Conservation (phyloP, 805 yeast genomes). For the Naumovozyma castellii region DNA sequence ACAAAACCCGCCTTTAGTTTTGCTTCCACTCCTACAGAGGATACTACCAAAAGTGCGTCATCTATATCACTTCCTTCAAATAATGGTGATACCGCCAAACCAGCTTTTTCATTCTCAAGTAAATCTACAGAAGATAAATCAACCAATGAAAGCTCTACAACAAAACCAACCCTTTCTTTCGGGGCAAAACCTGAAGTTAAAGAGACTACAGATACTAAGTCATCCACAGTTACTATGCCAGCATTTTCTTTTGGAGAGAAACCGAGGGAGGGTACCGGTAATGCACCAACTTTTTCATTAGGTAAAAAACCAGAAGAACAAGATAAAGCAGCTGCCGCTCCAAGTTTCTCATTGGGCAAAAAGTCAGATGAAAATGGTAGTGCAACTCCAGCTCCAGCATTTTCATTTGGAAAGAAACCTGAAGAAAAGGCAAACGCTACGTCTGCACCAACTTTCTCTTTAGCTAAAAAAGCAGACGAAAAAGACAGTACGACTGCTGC, state of each 20-base stretch:
- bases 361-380: constrained; percentile 2
- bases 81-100: no score
- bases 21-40: no score
- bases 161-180: no score
- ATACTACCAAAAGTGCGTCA: no score
- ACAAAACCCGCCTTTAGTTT: no score
- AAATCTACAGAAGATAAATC: no score
- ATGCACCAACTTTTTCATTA: constrained; percentile 12
- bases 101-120: no score
- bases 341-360: constrained; percentile 6
- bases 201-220: constrained; percentile 7
- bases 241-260: constrained; percentile 12
- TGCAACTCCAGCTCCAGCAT: constrained; percentile 8
- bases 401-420: constrained; percentile 12
- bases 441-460: constrained; percentile 7
- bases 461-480: constrained; percentile 1
- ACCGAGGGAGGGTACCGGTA: constrained; percentile 2
- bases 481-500: constrained; percentile 8
- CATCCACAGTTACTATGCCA: constrained; percentile 14
- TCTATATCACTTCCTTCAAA: no score
- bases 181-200: constrained; percentile 4
- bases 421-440: constrained; percentile 2
- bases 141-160: no score
- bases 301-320: constrained; percentile 12
- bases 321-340: constrained; percentile 3